A percentile compares a stretch with the other conserved stretches of the same genome.
Evolutionary conservation across 257 asterid genomes (phyloP).

Genomic region (Galeopsis tetrahit): DNA sequence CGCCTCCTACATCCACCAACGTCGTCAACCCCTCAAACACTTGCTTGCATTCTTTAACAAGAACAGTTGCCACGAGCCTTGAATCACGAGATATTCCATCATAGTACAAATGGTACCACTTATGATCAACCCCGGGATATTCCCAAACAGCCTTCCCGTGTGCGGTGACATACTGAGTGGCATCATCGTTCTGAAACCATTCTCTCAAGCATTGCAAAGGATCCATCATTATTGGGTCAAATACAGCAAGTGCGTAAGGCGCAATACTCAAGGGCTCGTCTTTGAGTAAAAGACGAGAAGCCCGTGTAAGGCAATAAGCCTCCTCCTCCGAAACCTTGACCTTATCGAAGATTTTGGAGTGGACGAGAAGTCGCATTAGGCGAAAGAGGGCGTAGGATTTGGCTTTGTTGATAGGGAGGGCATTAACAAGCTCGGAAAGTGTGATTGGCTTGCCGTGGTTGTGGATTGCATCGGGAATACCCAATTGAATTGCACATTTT

Average conservation of each 20-base stretch:
- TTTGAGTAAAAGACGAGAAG: slow-evolving; percentile 2
- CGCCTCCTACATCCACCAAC: slow-evolving; percentile 23
- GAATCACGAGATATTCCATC: slow-evolving; percentile 18
- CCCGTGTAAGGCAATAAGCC: neutral
- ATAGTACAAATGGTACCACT: neutral
- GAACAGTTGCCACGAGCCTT: neutral
- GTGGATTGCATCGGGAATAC: too few relatives aligned
- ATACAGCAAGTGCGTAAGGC: neutral
- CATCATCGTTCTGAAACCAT: slow-evolving; percentile 7
- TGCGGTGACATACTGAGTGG: neutral
- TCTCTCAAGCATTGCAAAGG: neutral
- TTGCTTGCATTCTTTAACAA: neutral
- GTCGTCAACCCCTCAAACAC: slow-evolving; percentile 4
- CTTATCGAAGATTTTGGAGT: slow-evolving; percentile 22
- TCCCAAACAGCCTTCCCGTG: slow-evolving; percentile 4
- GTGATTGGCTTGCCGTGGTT: too few relatives aligned
- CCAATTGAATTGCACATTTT: neutral
- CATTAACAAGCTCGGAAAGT: neutral
- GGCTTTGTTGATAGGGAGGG: slow-evolving; percentile 21
- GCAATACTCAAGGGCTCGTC: slow-evolving; percentile 14
- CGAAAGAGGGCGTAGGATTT: slow-evolving; percentile 12
- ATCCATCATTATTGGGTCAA: neutral
- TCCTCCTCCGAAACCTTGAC: neutral
- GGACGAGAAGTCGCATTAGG: slow-evolving; percentile 18
- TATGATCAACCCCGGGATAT: neutral